phyloP scores from a whole-genome alignment of 2,329 filamentous ascomycete species.

The Arachnopeziza araneosa region DNA sequence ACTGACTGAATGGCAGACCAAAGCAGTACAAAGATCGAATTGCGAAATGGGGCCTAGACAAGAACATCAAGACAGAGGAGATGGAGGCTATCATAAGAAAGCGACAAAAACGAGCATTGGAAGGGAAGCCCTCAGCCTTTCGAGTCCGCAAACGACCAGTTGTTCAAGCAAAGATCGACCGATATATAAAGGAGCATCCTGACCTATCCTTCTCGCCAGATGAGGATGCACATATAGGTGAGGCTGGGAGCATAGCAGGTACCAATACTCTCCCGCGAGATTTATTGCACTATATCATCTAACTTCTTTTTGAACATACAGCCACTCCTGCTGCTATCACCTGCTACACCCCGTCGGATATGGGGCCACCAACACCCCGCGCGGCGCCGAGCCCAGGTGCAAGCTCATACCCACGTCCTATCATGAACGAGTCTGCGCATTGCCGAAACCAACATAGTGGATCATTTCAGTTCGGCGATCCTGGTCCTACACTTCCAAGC shows the following conservation, averaged over 20 bases:
- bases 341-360: conserved; percentile 2
- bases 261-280: neutral
- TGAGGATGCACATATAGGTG: neutral
- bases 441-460: neutral
- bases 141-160: conserved; percentile 4
- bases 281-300: neutral
- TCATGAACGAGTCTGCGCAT: neutral
- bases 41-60: conserved; percentile 7
- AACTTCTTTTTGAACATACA: neutral
- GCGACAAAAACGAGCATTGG: conserved; percentile 2
- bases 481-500: neutral
- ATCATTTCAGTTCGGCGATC: neutral
- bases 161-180: conserved; percentile 1
- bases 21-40: conserved; percentile 13
- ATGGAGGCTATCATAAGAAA: conserved; percentile 6
- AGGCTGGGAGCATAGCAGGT: conserved; percentile 1
- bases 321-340: conserved; percentile 1
- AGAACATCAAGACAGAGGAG: conserved; percentile 7
- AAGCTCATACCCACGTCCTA: neutral
- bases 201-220: no score
- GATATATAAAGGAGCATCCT: conserved; percentile 5
- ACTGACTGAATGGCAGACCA: neutral
- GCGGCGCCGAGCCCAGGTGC: neutral
- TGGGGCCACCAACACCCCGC: neutral
- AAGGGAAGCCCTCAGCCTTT: conserved; percentile 2